Percentiles rank a stretch among this genome's conserved stretches.
phyloP scores from a whole-genome alignment of 2,329 filamentous ascomycete species.

The Davidsoniella eucalypti region DNA sequence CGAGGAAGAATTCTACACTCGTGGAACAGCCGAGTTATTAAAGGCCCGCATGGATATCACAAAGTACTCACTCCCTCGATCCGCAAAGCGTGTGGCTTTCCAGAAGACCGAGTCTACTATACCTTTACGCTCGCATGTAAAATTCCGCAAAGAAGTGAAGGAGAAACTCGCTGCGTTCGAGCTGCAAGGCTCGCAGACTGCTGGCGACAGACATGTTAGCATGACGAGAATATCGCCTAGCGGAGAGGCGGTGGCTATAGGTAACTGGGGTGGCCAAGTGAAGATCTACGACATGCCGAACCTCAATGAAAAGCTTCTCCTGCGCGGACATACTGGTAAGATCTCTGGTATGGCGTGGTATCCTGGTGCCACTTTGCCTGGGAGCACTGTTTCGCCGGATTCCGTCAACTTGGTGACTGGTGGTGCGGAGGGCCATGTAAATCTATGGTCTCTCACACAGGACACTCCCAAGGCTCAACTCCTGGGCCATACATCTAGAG shows the following conservation, averaged over 20 bases:
- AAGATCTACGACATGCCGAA: constrained; percentile 73
- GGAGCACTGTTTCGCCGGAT: constrained; percentile 52
- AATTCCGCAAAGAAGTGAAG: constrained; percentile 79
- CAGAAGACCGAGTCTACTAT: constrained; percentile 73
- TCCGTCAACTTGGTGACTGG: constrained; percentile 78
- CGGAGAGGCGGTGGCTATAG: constrained; percentile 67
- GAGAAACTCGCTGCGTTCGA: constrained; percentile 70
- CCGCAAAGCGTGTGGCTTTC: constrained; percentile 57
- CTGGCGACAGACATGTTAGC: constrained; percentile 77
- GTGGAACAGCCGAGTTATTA: constrained; percentile 58
- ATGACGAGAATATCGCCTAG: constrained; percentile 84
- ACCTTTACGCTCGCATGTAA: constrained; percentile 75
- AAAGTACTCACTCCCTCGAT: constrained; percentile 65
- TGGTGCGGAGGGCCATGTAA: constrained; percentile 71
- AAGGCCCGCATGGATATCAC: constrained; percentile 66
- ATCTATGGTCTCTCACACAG: constrained; percentile 78
- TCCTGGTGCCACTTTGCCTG: constrained; percentile 61
- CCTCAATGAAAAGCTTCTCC: constrained; percentile 55
- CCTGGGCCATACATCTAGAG: constrained; percentile 67
- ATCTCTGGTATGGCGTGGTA: constrained; percentile 85
- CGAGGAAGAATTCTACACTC: constrained; percentile 91
- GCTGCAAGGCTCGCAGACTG: constrained; percentile 83
- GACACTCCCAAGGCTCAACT: constrained; percentile 74
- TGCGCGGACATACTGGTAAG: constrained; percentile 75
- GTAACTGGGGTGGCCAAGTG: constrained; percentile 84